A percentile compares a stretch with the other conserved stretches of the same genome.
Conservation (phyloP, 768 basidiomycete species). For the Hortiboletus flavorubellus region DNA sequence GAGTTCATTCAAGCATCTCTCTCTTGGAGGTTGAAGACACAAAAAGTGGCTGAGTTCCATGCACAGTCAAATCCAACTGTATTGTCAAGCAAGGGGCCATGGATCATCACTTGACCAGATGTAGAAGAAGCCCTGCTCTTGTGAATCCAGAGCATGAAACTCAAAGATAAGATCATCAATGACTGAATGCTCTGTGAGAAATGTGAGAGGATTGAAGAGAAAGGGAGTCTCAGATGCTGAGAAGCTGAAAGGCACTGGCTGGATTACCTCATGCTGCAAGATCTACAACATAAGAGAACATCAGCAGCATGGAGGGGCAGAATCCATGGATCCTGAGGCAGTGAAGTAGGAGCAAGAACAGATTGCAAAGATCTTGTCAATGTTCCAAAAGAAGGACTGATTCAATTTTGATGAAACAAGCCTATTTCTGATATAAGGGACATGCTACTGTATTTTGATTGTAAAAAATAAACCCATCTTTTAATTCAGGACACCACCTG, state of each 20-base stretch:
- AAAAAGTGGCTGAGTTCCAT: not conserved
- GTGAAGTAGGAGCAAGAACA: not conserved
- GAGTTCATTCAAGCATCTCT: not conserved
- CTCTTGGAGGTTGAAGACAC: not conserved
- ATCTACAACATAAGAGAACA: not conserved
- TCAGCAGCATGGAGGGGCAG: not conserved
- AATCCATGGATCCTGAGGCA: not conserved
- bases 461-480: not conserved
- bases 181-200: not conserved
- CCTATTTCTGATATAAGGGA: too few relatives aligned
- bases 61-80: not conserved
- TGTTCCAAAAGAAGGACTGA: not conserved
- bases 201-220: not conserved
- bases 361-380: not conserved
- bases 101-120: not conserved
- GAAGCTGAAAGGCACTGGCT: not conserved
- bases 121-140: not conserved
- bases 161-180: not conserved
- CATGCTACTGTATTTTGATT: too few relatives aligned
- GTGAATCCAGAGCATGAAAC: not conserved
- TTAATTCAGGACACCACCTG: not conserved
- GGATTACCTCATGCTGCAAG: not conserved
- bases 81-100: not conserved
- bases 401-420: not conserved
- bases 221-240: not conserved